Base-by-base conservation (phyloP, 805 yeast species). In the Pichia scutulata region DNA sequence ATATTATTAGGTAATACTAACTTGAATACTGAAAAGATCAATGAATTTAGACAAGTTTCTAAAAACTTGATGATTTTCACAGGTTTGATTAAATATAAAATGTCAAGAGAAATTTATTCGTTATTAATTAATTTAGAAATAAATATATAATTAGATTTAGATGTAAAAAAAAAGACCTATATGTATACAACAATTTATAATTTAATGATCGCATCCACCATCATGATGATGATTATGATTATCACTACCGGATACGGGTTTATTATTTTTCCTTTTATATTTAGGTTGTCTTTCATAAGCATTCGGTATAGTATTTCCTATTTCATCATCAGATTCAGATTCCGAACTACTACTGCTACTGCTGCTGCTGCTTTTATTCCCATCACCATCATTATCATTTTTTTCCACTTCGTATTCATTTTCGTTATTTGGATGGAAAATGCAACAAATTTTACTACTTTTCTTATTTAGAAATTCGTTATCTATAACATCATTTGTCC, bases 11-110 rank as follows among this genome's bases (percentile, higher is more conserved):
- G 56, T 46, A 44, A 54, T 37, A 70, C 75, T 9, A 60, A 71
- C 2, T 71, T 77, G 13, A 77, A 76, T 52, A 76, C 73, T 41
- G 79, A 76, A 50, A 85, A 82, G 62, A 67, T 77, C 21, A 71
- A 66, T 3, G 77, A 79, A 41, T 69, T 88, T 60, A 73, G 73
- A 46, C 76, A 75, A 54, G 74, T 84, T 55, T 89, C 96, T 2
- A 84, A 81, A 65, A 89, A 89, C 66, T 86, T 96, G 66, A 89
- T 90, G 89, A 80, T 90, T 3, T 92, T 85, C 65, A 96, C 97
- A 7, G 98, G 97, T 53, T 85, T 92, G 82, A 84, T 90, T 37
- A 95, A 88, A 68, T 89, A 86, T 68, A 83, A 85, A 64, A 88
- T 90, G 95, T 95, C 97, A 9, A 69, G 84, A 51, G 95, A 88